phyloP scores from a whole-genome alignment of 2,329 filamentous ascomycete genomes.

The Xylariaceae sp. region DNA sequence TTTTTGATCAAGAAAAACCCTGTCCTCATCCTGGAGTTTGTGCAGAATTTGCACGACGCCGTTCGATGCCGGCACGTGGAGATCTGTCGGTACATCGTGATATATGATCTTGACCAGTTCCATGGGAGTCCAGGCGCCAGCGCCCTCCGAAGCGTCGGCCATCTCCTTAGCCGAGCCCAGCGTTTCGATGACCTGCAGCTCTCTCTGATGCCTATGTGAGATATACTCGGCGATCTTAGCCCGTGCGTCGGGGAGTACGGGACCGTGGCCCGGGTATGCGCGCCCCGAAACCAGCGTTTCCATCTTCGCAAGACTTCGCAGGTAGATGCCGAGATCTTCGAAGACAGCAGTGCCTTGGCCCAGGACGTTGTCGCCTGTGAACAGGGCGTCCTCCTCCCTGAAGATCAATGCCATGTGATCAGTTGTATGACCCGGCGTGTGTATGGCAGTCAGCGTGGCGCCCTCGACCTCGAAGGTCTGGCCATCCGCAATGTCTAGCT shows the following conservation, averaged over 20 bases:
- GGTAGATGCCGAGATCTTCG: constrained; percentile 67
- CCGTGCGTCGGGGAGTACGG: constrained; percentile 68
- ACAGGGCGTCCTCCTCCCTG: constrained; percentile 75
- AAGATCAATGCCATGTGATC: constrained; percentile 80
- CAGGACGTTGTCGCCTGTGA: constrained; percentile 85
- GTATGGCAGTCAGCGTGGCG: constrained; percentile 34
- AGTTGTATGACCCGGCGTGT: constrained; percentile 64
- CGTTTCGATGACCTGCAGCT: constrained; percentile 69
- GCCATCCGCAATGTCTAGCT: constrained; percentile 52
- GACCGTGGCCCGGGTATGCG: constrained; percentile 86
- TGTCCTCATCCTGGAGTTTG: constrained; percentile 74
- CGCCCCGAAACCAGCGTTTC: constrained; percentile 57
- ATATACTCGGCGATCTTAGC: constrained; percentile 79
- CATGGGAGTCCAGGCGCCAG: constrained; percentile 61
- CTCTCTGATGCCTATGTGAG: constrained; percentile 70
- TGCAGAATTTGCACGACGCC: constrained; percentile 74
- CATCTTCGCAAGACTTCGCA: constrained; percentile 68
- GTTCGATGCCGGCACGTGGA: constrained; percentile 71
- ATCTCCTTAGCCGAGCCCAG: constrained; percentile 43
- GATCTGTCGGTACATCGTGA: constrained; percentile 66
- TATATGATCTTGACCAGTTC: constrained; percentile 90
- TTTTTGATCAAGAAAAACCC: constrained; percentile 44
- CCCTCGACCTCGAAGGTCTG: constrained; percentile 50
- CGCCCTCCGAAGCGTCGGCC: constrained; percentile 13
- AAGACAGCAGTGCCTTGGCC: constrained; percentile 85